Conservation (phyloP, 75 land plant genomes). For the Isoetes taiwanensis region DNA sequence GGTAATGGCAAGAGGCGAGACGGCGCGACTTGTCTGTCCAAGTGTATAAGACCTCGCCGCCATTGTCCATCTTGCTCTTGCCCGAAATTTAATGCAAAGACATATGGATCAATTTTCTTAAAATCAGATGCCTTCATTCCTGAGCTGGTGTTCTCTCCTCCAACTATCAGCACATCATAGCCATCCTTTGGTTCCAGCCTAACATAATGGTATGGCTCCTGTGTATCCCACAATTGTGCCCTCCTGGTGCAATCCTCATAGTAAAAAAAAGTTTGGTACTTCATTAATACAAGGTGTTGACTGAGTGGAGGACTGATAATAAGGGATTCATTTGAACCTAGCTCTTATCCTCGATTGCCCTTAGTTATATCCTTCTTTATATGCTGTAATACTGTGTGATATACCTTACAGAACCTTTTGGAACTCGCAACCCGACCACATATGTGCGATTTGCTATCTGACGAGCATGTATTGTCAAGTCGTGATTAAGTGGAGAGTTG, state of each 20-base stretch:
- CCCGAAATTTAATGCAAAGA: slow-evolving; percentile 16
- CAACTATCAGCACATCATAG: slow-evolving; percentile 29
- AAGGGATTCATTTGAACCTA: too few relatives aligned
- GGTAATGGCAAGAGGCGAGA: too few relatives aligned
- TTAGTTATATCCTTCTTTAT: too few relatives aligned
- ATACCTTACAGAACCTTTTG: slow-evolving; percentile 31
- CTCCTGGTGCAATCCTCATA: too few relatives aligned
- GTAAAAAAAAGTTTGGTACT: too few relatives aligned
- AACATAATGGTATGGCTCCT: slow-evolving; percentile 26
- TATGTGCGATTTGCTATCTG: slow-evolving; percentile 23
- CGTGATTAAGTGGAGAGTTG: slow-evolving; percentile 31
- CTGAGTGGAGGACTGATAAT: too few relatives aligned
- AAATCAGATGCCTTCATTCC: slow-evolving; percentile 24
- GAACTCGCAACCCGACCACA: slow-evolving; percentile 21
- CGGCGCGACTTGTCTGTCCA: slow-evolving; percentile 40
- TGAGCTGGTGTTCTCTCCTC: slow-evolving; percentile 25
- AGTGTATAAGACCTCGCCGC: slow-evolving; percentile 27
- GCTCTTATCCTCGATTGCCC: too few relatives aligned
- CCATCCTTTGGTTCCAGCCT: slow-evolving; percentile 19
- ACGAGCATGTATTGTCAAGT: slow-evolving; percentile 23
- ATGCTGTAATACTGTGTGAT: neutral
- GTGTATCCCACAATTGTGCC: slow-evolving; percentile 35
- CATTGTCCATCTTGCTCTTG: slow-evolving; percentile 20
- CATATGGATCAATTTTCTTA: slow-evolving; percentile 17
- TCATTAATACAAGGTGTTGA: too few relatives aligned